A percentile compares a stretch with the other conserved stretches of the same genome.
Evolutionary conservation across 257 asterid genomes (phyloP).

Genomic region (Leptodermis oblonga): DNA sequence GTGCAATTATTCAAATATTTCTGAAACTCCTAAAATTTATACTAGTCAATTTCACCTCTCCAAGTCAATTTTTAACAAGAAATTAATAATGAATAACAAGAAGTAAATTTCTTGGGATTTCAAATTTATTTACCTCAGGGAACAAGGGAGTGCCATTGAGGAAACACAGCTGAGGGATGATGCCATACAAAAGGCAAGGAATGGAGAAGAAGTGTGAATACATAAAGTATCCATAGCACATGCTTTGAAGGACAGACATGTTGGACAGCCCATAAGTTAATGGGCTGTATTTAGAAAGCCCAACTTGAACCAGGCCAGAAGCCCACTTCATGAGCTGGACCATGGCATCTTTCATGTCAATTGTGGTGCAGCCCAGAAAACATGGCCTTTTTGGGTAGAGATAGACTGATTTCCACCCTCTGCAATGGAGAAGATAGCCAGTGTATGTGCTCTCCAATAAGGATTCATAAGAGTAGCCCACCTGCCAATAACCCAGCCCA

Average conservation of each 20-base stretch:
- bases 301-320: conserved; percentile 33
- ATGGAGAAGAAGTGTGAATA: conserved; percentile 25
- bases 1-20: no score
- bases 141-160: conserved; percentile 24
- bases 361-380: conserved; percentile 32
- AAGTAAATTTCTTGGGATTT: not conserved
- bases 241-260: conserved; percentile 21
- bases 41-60: no score
- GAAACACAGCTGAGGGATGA: conserved; percentile 33
- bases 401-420: conserved; percentile 37
- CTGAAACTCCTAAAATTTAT: no score
- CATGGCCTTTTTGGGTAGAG: conserved; percentile 32
- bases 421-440: conserved; percentile 33
- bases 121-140: conserved; percentile 20
- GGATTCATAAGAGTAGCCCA: conserved; percentile 67
- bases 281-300: conserved; percentile 28
- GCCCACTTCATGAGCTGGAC: conserved; percentile 35
- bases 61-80: not conserved
- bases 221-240: conserved; percentile 28
- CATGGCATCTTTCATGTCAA: conserved; percentile 30
- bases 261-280: conserved; percentile 22
- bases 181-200: conserved; percentile 26
- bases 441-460: conserved; percentile 60
- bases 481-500: conserved; percentile 27
- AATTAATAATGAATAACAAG: not conserved